These are phyloP conservation scores for Russula foetens DNA, from an alignment of 768 basidiomycete species.

Conservation along the genomic window DNA sequence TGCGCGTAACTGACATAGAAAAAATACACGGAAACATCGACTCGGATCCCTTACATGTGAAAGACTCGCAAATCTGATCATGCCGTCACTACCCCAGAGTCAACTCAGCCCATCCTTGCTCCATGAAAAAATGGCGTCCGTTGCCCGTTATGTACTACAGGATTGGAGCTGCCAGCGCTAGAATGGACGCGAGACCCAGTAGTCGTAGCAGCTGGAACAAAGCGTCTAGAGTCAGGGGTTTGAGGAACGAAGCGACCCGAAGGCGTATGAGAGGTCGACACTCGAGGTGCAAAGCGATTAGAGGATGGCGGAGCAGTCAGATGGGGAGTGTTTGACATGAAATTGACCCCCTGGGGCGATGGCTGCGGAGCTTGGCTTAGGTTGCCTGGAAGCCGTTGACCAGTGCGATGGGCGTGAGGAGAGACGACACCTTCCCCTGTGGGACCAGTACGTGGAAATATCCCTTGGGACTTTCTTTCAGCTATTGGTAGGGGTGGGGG, in stretches of 20 bases:
- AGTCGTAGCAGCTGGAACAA: slow-evolving; percentile 10
- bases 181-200: slow-evolving; percentile 12
- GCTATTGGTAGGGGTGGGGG: slow-evolving; percentile 24
- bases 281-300: slow-evolving; percentile 10
- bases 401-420: not conserved
- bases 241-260: slow-evolving; percentile 17
- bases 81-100: not conserved
- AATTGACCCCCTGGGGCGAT: not conserved
- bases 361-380: not conserved
- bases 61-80: not conserved
- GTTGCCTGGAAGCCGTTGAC: not conserved
- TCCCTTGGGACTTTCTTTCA: slow-evolving; percentile 7
- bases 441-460: not conserved
- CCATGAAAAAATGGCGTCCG: slow-evolving; percentile 47
- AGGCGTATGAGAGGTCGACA: slow-evolving; percentile 3
- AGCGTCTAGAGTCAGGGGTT: slow-evolving; percentile 17
- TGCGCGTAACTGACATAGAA: not conserved
- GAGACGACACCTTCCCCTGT: not conserved
- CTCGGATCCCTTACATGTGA: not conserved
- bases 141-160: slow-evolving; percentile 28
- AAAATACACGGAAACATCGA: not conserved
- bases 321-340: not conserved
- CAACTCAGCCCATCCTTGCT: slow-evolving; percentile 20
- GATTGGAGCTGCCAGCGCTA: slow-evolving; percentile 15
- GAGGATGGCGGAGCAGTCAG: not conserved